Conservation (phyloP, 2,329 filamentous ascomycete genomes). For the Beauveria rudraprayagi region DNA sequence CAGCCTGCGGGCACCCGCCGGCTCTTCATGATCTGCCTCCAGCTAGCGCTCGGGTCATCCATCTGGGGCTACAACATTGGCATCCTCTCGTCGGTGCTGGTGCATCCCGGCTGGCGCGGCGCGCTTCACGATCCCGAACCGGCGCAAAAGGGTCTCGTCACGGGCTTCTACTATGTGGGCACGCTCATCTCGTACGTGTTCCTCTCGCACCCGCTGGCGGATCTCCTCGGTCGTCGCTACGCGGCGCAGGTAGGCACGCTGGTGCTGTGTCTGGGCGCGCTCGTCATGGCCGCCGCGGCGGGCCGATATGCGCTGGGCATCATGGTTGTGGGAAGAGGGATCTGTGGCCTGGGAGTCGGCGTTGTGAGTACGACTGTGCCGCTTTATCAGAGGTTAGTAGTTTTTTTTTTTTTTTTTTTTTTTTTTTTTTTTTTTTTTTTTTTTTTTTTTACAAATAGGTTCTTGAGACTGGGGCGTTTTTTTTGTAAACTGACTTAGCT, state of each 20-base stretch:
- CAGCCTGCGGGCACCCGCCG: slow-evolving; percentile 17
- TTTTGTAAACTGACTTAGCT: not conserved
- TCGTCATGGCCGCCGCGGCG: slow-evolving; percentile 36
- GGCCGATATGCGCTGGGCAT: slow-evolving; percentile 34
- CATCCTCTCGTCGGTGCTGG: slow-evolving; percentile 47
- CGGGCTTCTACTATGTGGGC: slow-evolving; percentile 49
- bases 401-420: too few relatives aligned
- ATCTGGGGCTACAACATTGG: slow-evolving; percentile 54
- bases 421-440: too few relatives aligned
- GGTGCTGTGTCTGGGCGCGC: slow-evolving; percentile 39
- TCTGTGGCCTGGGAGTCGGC: slow-evolving; percentile 45
- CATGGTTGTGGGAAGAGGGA: slow-evolving; percentile 43
- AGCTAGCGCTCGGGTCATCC: slow-evolving; percentile 48
- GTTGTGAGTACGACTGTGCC: slow-evolving; percentile 50
- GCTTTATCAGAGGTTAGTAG: slow-evolving; percentile 41
- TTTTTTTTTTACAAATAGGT: too few relatives aligned
- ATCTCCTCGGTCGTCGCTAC: slow-evolving; percentile 42
- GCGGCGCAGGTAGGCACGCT: slow-evolving; percentile 40
- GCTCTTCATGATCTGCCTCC: slow-evolving; percentile 39
- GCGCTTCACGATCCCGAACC: slow-evolving; percentile 37
- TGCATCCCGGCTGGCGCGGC: slow-evolving; percentile 45
- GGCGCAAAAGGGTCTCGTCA: slow-evolving; percentile 42
- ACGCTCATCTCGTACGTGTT: slow-evolving; percentile 48
- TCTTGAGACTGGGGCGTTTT: too few relatives aligned
- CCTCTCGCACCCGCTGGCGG: slow-evolving; percentile 42